phyloP scores from a whole-genome alignment of 2,329 filamentous ascomycete species.

The Aspergillus calidoustus region DNA sequence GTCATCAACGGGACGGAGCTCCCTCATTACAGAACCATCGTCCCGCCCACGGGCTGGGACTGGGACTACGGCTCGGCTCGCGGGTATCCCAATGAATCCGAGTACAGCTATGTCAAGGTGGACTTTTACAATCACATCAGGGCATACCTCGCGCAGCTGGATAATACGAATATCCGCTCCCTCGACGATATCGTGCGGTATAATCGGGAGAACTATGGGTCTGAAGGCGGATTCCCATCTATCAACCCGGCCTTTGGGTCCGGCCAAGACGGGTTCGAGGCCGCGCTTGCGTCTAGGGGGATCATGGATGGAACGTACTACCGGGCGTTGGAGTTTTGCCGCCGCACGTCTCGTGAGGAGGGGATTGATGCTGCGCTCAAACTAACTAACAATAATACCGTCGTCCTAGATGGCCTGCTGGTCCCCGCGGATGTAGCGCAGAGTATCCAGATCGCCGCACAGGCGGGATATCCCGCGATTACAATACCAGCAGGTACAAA shows the following conservation, averaged over 20 bases:
- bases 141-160: conserved; percentile 65
- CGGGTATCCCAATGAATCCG: conserved; percentile 71
- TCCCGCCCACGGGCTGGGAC: conserved; percentile 72
- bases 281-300: conserved; percentile 65
- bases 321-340: neutral
- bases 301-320: neutral
- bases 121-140: conserved; percentile 66
- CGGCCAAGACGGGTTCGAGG: conserved; percentile 73
- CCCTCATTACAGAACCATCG: conserved; percentile 63
- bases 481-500: conserved; percentile 68
- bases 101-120: conserved; percentile 73
- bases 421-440: conserved; percentile 72
- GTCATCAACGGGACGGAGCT: conserved; percentile 74
- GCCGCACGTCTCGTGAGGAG: neutral
- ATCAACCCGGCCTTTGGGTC: conserved; percentile 68
- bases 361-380: neutral
- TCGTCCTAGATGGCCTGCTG: conserved; percentile 64
- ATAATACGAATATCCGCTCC: conserved; percentile 56
- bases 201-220: conserved; percentile 61
- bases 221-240: conserved; percentile 68
- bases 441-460: conserved; percentile 71
- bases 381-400: conserved; percentile 30
- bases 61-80: conserved; percentile 70
- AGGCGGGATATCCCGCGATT: conserved; percentile 75
- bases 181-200: neutral